Evolutionary conservation across 805 yeast genomes (phyloP).

Genomic region (Sugiyamaella lignohabitans): DNA sequence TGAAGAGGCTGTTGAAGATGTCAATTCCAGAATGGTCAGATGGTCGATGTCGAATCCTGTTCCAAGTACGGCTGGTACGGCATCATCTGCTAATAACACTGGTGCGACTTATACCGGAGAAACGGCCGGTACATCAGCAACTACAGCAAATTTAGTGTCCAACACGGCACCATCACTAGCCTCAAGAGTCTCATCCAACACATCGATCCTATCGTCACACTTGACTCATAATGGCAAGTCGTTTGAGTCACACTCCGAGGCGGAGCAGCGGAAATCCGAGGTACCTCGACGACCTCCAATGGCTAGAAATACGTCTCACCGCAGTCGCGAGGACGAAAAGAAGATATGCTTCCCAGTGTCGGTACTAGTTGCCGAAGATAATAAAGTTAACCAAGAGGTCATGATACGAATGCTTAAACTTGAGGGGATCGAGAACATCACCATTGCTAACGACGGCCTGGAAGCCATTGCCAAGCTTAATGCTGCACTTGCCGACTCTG

Average conservation of each 20-base stretch:
- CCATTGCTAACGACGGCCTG: constrained; percentile 82
- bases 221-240: neutral
- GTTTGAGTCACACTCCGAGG: neutral
- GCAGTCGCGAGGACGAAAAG: constrained; percentile 12
- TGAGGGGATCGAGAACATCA: constrained; percentile 69
- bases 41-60: neutral
- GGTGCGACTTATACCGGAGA: neutral
- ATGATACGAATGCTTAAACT: constrained; percentile 78
- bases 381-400: constrained; percentile 89
- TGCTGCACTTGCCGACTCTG: constrained; percentile 15
- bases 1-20: constrained; percentile 9
- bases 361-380: constrained; percentile 90
- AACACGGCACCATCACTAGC: neutral
- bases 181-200: neutral
- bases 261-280: neutral
- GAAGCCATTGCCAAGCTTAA: constrained; percentile 74
- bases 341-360: constrained; percentile 22
- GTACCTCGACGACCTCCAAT: constrained; percentile 11
- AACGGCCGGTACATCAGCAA: too few species aligned
- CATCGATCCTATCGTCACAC: neutral
- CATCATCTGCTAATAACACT: neutral
- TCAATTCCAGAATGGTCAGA: neutral
- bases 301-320: constrained; percentile 11
- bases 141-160: neutral
- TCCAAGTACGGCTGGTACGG: neutral